phyloP scores from a whole-genome alignment of 768 basidiomycete species.

The Kondoa malvinella region DNA sequence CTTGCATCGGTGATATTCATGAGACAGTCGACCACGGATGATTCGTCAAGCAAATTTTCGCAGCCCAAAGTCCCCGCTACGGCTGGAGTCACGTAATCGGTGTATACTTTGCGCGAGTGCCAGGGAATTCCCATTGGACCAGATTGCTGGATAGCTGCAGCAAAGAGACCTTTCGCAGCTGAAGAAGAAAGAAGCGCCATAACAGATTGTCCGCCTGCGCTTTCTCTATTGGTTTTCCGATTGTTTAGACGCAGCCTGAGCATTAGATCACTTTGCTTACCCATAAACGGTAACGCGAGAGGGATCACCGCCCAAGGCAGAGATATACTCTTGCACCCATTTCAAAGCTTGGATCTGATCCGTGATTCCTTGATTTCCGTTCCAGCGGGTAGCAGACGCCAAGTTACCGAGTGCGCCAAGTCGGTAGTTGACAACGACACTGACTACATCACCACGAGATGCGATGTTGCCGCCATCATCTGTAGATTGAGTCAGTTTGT shows the following conservation, averaged over 20 bases:
- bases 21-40: constrained; percentile 6
- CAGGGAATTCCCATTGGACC: constrained; percentile 15
- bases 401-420: constrained; percentile 7
- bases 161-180: constrained; percentile 14
- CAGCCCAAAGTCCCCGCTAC: constrained; percentile 9
- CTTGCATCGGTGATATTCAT: neutral
- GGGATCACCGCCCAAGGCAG: constrained; percentile 31
- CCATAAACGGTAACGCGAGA: neutral
- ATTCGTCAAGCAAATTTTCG: neutral
- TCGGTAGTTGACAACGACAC: too few species aligned
- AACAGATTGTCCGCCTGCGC: constrained; percentile 1
- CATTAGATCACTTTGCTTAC: neutral
- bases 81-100: constrained; percentile 6
- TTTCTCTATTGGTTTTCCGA: neutral
- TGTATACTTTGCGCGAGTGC: constrained; percentile 5
- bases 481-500: constrained; percentile 17
- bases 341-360: constrained; percentile 20
- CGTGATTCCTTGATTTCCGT: constrained; percentile 7
- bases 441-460: constrained; percentile 20
- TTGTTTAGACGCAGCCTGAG: neutral
- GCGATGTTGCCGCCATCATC: constrained; percentile 19
- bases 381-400: neutral
- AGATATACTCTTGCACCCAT: constrained; percentile 30
- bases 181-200: constrained; percentile 13
- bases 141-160: constrained; percentile 11